Evolutionary conservation across 2,329 filamentous ascomycete species (phyloP).

Genomic region (Botrytis aclada): DNA sequence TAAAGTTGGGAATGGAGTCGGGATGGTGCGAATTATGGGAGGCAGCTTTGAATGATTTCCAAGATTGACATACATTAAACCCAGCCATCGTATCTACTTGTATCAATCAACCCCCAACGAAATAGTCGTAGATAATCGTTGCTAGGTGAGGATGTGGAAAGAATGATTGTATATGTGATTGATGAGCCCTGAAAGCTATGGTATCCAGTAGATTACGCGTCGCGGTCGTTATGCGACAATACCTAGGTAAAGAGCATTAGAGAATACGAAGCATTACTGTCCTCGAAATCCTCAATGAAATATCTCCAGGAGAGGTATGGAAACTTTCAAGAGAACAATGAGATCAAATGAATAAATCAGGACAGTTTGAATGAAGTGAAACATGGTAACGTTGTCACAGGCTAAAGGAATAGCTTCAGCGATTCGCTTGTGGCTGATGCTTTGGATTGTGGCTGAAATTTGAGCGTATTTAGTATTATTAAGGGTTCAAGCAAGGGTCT

Average conservation of each 20-base stretch:
- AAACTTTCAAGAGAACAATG: neutral
- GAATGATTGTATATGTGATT: neutral
- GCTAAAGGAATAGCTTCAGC: conserved; percentile 3
- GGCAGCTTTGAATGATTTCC: neutral
- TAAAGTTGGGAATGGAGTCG: neutral
- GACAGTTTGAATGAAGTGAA: conserved; percentile 1
- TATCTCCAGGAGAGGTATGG: neutral
- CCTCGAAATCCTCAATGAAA: neutral
- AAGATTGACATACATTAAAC: conserved; percentile 30
- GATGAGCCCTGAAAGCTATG: neutral
- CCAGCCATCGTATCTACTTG: conserved; percentile 21
- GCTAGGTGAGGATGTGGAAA: neutral
- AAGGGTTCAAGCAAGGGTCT: neutral
- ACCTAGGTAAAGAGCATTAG: conserved; percentile 4
- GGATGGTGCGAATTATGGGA: neutral
- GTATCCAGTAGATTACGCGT: conserved; percentile 17
- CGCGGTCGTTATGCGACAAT: conserved; percentile 14
- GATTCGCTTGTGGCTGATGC: neutral
- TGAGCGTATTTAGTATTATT: neutral
- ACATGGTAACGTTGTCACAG: conserved; percentile 4
- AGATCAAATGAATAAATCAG: neutral
- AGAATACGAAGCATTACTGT: neutral
- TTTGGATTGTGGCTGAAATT: conserved; percentile 3
- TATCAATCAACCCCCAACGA: neutral
- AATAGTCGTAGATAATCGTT: neutral